A percentile compares a stretch with the other conserved stretches of the same genome.
phyloP scores from a whole-genome alignment of 2,329 filamentous ascomycete genomes.

The Passalora sequoiae region DNA sequence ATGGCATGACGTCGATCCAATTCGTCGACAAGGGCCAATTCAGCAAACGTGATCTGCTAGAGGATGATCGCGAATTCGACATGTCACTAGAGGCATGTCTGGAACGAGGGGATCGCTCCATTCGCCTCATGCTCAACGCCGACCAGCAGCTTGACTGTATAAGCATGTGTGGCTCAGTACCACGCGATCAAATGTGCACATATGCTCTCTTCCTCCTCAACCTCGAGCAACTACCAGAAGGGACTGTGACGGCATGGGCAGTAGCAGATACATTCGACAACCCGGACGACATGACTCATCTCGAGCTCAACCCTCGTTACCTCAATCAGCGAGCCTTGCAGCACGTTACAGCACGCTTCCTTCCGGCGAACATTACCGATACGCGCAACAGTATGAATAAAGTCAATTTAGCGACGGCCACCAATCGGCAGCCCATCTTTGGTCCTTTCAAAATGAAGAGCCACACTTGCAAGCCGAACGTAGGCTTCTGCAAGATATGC shows the following conservation, averaged over 20 bases:
- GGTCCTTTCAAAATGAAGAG: slow-evolving; percentile 6
- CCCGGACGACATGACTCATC: slow-evolving; percentile 9
- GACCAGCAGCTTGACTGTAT: slow-evolving; percentile 15
- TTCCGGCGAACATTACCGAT: slow-evolving; percentile 9
- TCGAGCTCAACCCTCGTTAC: slow-evolving; percentile 17
- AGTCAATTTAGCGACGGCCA: neutral
- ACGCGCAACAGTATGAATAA: neutral
- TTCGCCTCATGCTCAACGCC: slow-evolving; percentile 5
- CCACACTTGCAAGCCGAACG: slow-evolving; percentile 4
- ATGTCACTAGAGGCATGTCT: slow-evolving; percentile 10
- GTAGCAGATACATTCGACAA: neutral
- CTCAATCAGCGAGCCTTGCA: slow-evolving; percentile 8
- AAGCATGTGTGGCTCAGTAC: slow-evolving; percentile 5
- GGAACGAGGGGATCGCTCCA: slow-evolving; percentile 14
- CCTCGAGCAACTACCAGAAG: neutral
- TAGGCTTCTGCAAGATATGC: slow-evolving; percentile 9
- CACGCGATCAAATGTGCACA: slow-evolving; percentile 1
- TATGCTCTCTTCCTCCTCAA: slow-evolving; percentile 3
- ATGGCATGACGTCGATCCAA: slow-evolving; percentile 2
- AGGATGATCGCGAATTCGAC: slow-evolving; percentile 14
- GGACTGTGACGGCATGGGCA: neutral
- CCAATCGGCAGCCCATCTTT: neutral
- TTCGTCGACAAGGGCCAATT: neutral
- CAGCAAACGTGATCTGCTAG: neutral
- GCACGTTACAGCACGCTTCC: neutral